Conservation (phyloP, 441 rosid genomes). For the Bocquillonia castaneifolia region DNA sequence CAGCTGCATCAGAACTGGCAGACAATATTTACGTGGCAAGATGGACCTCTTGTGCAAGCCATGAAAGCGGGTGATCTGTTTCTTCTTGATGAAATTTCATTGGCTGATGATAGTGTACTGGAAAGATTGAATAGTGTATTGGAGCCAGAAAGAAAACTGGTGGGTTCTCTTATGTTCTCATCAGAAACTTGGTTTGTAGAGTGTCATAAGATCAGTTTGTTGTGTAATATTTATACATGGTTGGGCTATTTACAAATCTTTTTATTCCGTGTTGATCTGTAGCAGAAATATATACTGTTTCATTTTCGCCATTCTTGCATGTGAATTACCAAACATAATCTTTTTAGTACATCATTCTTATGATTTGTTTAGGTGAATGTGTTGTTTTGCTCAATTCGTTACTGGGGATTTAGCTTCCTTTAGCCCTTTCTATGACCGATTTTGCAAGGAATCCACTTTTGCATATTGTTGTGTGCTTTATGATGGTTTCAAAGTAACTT, state of each 20-base stretch:
- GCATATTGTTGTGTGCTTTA: background rate
- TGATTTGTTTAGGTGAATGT: background rate
- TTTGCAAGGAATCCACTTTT: background rate
- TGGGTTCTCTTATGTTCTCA: constrained; percentile 26
- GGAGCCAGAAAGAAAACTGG: constrained; percentile 92
- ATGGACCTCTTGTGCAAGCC: constrained; percentile 94
- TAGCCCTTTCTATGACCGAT: background rate
- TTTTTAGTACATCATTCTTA: background rate
- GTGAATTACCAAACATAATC: background rate
- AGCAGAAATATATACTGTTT: background rate
- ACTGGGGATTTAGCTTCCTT: background rate
- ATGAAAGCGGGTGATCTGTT: constrained; percentile 88
- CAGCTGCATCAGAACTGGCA: constrained; percentile 75
- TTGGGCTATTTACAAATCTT: no score
- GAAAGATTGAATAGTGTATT: constrained; percentile 95
- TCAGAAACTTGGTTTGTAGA: background rate
- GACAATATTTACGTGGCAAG: constrained; percentile 90
- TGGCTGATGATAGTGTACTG: constrained; percentile 98
- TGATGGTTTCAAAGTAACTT: background rate
- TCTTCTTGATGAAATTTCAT: constrained; percentile 94
- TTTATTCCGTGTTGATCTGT: background rate
- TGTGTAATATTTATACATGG: background rate
- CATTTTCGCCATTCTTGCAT: background rate
- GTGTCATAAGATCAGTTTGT: background rate
- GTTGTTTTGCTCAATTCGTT: background rate